Evolutionary conservation across 2,329 filamentous ascomycete genomes (phyloP), one percentile per base, ranked within the genome.

Genomic region (Cladosporium sp.): DNA sequence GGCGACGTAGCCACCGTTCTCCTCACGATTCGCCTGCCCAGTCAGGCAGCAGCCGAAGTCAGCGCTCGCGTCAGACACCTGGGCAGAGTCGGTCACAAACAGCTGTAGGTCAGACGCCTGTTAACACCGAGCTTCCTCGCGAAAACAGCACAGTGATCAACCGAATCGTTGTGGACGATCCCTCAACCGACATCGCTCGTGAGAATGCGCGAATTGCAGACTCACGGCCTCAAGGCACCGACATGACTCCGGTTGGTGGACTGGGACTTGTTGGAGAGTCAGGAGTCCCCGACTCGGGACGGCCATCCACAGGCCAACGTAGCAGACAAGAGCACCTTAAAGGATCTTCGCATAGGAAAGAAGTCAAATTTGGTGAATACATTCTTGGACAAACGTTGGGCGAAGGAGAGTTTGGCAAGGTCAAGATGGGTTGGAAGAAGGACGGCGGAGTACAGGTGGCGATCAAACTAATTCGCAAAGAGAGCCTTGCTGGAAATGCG

Each of bases 371-470:
- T 72, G 93, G 93, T 61, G 92, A 97, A 63, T 99, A 97, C 74
- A 91, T 96, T 61, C 82, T 99, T 3, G 94, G 94, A 37, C 93
- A 96, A 73, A 97, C 93, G 2, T 88, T 99, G 51, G 94, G 94
- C 51, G 94, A 99, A 78, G 94, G 94, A 62, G 94, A 99, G 75
- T 99, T 99, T 73, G 94, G 94, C 65, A 99, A 99, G 73, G 94
- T 99, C 68, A 97, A 97, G 75, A 86, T 97, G 70, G 94, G 94
- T 25, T 99, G 94, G 94, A 97, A 97, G 75, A 89, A 91, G 72
- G 92, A 96, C 74, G 92, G 92, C 61, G 92, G 88, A 64, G 89
- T 96, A 34, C 72, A 94, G 82, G 94, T 99, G 66, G 94, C 94
- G 63, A 97, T 99, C 80, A 99, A 99, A 76, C 85, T 97, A 65